Conservation (phyloP, 768 basidiomycete genomes). For the Lyophyllum atratum region DNA sequence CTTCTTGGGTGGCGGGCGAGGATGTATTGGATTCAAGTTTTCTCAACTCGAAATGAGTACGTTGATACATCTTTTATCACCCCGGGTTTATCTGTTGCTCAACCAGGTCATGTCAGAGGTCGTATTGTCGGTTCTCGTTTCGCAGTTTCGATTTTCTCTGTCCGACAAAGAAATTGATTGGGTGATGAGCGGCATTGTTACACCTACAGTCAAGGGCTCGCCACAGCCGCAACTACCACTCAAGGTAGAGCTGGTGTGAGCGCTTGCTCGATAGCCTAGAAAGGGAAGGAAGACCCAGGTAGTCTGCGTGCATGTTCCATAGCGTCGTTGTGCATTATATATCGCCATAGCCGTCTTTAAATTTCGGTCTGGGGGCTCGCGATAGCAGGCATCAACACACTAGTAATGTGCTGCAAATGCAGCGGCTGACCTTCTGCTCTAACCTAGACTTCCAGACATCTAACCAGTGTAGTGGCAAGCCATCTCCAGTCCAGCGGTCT, state of each 20-base stretch:
- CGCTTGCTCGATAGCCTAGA: neutral
- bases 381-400: too few relatives aligned
- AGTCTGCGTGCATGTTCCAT: too few relatives aligned
- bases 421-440: too few relatives aligned
- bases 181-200: neutral
- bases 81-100: neutral
- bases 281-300: too few relatives aligned
- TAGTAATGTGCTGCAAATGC: too few relatives aligned
- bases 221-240: slow-evolving; percentile 1
- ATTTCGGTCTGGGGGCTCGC: too few relatives aligned
- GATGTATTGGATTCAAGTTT: slow-evolving; percentile 28
- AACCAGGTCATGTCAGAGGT: neutral
- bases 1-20: slow-evolving; percentile 32
- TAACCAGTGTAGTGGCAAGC: too few relatives aligned
- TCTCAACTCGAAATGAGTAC: neutral
- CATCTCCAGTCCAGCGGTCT: too few relatives aligned
- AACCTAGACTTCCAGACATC: too few relatives aligned
- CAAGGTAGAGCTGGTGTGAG: slow-evolving; percentile 8
- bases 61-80: neutral
- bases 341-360: too few relatives aligned
- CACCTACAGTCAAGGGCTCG: neutral
- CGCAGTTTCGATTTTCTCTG: slow-evolving; percentile 25
- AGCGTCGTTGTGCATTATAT: too few relatives aligned
- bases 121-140: slow-evolving; percentile 20
- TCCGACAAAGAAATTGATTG: slow-evolving; percentile 1